Evolutionary conservation across 2,329 filamentous ascomycete genomes (phyloP).

Genomic region (Furcasterigmium sp.): DNA sequence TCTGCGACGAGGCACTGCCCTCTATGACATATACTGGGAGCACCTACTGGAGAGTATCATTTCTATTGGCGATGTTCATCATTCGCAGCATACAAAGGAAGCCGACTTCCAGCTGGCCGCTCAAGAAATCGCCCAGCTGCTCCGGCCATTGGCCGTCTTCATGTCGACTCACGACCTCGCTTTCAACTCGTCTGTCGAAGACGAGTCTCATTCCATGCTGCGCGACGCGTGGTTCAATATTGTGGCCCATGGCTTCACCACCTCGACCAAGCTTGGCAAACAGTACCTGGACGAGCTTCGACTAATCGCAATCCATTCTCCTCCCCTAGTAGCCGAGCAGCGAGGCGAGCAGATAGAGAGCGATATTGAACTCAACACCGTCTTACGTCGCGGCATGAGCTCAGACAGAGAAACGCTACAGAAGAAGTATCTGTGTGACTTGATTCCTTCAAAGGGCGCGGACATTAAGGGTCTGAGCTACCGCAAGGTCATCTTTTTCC

Average conservation of each 20-base stretch:
- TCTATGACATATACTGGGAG: slow-evolving; percentile 79
- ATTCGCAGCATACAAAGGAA: slow-evolving; percentile 66
- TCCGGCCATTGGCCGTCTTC: slow-evolving; percentile 82
- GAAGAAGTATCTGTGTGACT: slow-evolving; percentile 68
- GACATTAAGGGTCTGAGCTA: slow-evolving; percentile 84
- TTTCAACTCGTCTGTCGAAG: slow-evolving; percentile 45
- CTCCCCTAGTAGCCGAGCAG: slow-evolving; percentile 81
- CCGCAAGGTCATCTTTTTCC: slow-evolving; percentile 85
- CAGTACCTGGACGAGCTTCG: slow-evolving; percentile 72
- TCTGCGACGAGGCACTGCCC: slow-evolving; percentile 61
- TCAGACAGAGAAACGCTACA: slow-evolving; percentile 73
- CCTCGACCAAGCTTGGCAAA: slow-evolving; percentile 67
- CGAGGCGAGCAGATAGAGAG: slow-evolving; percentile 87
- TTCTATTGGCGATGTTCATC: slow-evolving; percentile 81
- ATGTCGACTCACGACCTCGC: slow-evolving; percentile 62
- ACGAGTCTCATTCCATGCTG: slow-evolving; percentile 67
- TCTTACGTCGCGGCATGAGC: slow-evolving; percentile 80
- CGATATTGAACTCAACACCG: slow-evolving; percentile 93
- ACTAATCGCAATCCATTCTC: slow-evolving; percentile 80
- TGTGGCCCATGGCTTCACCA: slow-evolving; percentile 83
- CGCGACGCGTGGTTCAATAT: slow-evolving; percentile 99
- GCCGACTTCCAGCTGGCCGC: slow-evolving; percentile 78
- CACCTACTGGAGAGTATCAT: slow-evolving; percentile 83
- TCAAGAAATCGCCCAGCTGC: slow-evolving; percentile 79
- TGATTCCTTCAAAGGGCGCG: slow-evolving; percentile 69